These are phyloP conservation scores for Amylocystis lapponica DNA, from an alignment of 768 basidiomycete species.

Conservation along the genomic window DNA sequence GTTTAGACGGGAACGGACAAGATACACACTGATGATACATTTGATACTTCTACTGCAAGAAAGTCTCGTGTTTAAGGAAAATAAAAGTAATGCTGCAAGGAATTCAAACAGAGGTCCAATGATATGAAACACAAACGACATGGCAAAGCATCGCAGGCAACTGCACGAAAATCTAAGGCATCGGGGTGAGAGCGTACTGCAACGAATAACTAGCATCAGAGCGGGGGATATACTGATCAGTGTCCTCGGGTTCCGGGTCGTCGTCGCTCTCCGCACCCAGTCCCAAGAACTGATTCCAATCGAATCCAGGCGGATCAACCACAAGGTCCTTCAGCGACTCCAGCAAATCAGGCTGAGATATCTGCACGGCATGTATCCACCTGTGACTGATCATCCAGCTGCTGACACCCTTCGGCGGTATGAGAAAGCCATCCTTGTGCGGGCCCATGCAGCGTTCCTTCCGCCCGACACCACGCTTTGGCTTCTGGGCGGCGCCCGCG, in stretches of 20 bases:
- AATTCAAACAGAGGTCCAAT: no score
- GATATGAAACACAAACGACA: no score
- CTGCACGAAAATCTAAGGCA: no score
- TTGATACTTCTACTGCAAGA: no score
- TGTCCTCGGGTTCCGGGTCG: slow-evolving; percentile 9
- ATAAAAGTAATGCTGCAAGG: no score
- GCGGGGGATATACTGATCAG: slow-evolving; percentile 7
- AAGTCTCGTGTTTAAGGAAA: no score
- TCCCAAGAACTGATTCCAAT: slow-evolving; percentile 41
- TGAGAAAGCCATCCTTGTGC: slow-evolving; percentile 46
- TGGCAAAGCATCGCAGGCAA: no score
- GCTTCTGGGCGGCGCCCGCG: slow-evolving; percentile 35
- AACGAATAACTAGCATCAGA: slow-evolving; percentile 24
- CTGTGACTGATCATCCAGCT: slow-evolving; percentile 73
- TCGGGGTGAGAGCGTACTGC: slow-evolving; percentile 22
- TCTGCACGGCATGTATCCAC: slow-evolving; percentile 45
- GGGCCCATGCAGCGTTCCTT: slow-evolving; percentile 49
- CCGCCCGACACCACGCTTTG: slow-evolving; percentile 54
- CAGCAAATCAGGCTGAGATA: slow-evolving; percentile 42
- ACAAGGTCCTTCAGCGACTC: slow-evolving; percentile 38
- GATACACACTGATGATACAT: no score
- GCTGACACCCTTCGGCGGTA: slow-evolving; percentile 61
- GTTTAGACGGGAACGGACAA: no score
- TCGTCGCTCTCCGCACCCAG: slow-evolving; percentile 57
- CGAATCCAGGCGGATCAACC: slow-evolving; percentile 41